Evolutionary conservation across 352 stramenopile species (phyloP), one percentile per base, ranked within the genome.

Genomic region (Pythium apleroticum): DNA sequence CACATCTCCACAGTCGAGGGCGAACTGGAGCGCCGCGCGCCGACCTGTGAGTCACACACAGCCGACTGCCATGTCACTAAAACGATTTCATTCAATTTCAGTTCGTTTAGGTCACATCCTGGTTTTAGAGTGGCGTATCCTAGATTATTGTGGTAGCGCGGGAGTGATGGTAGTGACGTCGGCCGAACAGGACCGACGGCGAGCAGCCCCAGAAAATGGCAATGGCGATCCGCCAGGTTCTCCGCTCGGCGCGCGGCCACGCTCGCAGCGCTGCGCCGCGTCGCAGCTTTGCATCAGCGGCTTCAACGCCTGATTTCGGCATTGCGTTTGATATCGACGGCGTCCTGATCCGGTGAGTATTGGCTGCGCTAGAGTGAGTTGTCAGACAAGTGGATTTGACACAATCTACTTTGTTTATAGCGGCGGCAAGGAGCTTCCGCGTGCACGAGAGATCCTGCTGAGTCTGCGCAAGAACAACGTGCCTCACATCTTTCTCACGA

Each of bases 311-410:
- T 3, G 77, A 80, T 19, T 90, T 94, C 35, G 88, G 86, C 39
- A 88, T 96, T 45, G 90, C 86, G 9, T 97, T 97, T 65, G 91
- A 97, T 65, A 97, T 97, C 35, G 91, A 97, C 27, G 91, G 91
- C 58, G 91, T 97, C 5, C 71, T 97, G 31, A 86, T 97, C 48
- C 84, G 91, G 86, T 92, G 46, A 89, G 61, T 39, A 37, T 12
- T 22, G 19, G 20, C 28, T 45, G 14, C 2, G 15, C 33, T 45
- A 30, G 19, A 33, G 4, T 9, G 15, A 50, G 24, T 30, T 24
- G n/a, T 24, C 22, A 27, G 7, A 35, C 8, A 24, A 7, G 14
- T 24, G 12, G 27, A 41, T 30, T 19, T 49, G 17, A 25, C 28
- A n/a, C n/a, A n/a, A n/a, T n/a, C n/a, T n/a, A n/a, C n/a, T n/a